phyloP scores from a whole-genome alignment of 2,329 filamentous ascomycete genomes.

The Pestalotiopsis sp. region DNA sequence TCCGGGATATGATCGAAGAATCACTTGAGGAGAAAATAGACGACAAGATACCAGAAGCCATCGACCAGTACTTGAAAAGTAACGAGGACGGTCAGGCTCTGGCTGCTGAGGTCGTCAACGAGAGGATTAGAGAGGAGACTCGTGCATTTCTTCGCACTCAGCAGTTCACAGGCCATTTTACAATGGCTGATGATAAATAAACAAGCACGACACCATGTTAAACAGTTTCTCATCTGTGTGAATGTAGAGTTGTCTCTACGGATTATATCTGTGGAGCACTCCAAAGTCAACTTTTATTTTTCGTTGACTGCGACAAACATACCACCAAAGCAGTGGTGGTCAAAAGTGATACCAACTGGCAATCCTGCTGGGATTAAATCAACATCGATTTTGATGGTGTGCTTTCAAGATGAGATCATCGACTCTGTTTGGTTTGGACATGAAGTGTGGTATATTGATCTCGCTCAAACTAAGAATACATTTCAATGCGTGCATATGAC shows the following conservation, averaged over 20 bases:
- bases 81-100: slow-evolving; percentile 6
- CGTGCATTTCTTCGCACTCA: slow-evolving; percentile 6
- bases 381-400: too few species aligned
- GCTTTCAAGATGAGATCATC: too few species aligned
- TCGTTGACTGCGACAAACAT: too few species aligned
- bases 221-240: too few species aligned
- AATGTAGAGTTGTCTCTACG: too few species aligned
- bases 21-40: slow-evolving; percentile 1
- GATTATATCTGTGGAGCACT: background rate
- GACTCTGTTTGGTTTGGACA: too few species aligned
- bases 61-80: slow-evolving; percentile 5
- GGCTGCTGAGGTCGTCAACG: background rate
- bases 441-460: too few species aligned
- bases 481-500: too few species aligned
- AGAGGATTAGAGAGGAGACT: slow-evolving; percentile 10
- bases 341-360: too few species aligned
- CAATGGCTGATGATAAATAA: slow-evolving; percentile 5
- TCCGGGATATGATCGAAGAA: slow-evolving; percentile 11
- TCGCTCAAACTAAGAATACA: too few species aligned
- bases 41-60: slow-evolving; percentile 9
- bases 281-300: background rate
- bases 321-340: too few species aligned
- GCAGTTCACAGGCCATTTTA: slow-evolving; percentile 3
- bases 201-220: background rate
- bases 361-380: too few species aligned